Percentiles rank a stretch among this genome's conserved stretches.
Evolutionary conservation across 1,284 basidiomycete genomes (phyloP).

Genomic region (Coniferiporia sulphurascens): DNA sequence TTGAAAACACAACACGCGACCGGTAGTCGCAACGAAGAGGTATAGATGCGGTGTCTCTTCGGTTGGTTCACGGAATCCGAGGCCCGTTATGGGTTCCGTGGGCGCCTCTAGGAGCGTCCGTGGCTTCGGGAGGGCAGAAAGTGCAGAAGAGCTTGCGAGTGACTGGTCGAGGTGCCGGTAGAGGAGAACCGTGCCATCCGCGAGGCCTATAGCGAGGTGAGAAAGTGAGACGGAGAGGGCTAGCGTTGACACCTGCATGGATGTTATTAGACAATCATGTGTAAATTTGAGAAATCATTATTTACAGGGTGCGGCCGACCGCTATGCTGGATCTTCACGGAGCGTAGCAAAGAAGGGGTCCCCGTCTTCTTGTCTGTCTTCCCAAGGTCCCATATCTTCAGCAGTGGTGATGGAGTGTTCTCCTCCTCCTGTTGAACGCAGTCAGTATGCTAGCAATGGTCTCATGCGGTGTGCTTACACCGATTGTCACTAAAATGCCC

Average conservation of each 20-base stretch:
- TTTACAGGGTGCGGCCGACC: conserved; percentile 80
- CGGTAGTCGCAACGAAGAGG: conserved; percentile 87
- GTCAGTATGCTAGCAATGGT: conserved; percentile 11
- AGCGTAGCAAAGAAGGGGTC: conserved; percentile 67
- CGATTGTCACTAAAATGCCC: conserved; percentile 78
- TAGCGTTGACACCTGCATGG: conserved; percentile 67
- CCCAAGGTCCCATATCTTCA: conserved; percentile 88
- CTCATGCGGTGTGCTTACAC: conserved; percentile 46
- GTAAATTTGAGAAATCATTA: neutral
- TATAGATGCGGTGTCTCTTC: conserved; percentile 49
- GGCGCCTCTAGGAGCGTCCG: conserved; percentile 75
- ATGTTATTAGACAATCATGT: conserved; percentile 1
- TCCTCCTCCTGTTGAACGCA: conserved; percentile 68
- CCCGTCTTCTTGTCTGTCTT: conserved; percentile 70
- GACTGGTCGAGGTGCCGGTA: conserved; percentile 91
- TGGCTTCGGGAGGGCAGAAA: conserved; percentile 75
- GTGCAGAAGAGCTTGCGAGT: conserved; percentile 53
- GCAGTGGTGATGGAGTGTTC: conserved; percentile 61
- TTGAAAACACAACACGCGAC: conserved; percentile 73
- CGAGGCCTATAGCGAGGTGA: conserved; percentile 87
- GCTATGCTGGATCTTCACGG: conserved; percentile 71
- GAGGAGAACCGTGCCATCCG: conserved; percentile 90
- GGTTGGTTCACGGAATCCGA: conserved; percentile 58
- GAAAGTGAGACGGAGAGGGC: conserved; percentile 79
- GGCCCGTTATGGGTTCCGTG: conserved; percentile 85